phyloP scores from a whole-genome alignment of 2,329 filamentous ascomycete genomes.

The Colletotrichum nymphaeae region DNA sequence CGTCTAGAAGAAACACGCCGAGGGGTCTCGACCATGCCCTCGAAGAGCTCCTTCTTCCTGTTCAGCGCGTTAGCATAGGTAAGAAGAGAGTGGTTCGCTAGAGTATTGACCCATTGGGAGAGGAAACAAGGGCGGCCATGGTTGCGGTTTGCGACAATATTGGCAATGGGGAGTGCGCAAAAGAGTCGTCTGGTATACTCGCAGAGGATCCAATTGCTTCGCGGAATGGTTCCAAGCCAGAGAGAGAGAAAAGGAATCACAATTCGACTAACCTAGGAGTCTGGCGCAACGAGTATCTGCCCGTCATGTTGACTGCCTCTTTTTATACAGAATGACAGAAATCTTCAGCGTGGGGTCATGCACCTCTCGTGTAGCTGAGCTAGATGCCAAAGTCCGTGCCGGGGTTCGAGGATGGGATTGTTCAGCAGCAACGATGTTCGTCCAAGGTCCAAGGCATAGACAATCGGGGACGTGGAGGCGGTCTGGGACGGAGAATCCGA shows the following conservation, averaged over 20 bases:
- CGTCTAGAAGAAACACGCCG: slow-evolving; percentile 58
- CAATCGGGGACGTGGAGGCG: slow-evolving; percentile 4
- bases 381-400: slow-evolving; percentile 17
- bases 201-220: slow-evolving; percentile 1
- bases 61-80: slow-evolving; percentile 7
- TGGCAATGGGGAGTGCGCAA: background rate
- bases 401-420: slow-evolving; percentile 15
- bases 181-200: background rate
- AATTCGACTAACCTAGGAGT: slow-evolving; percentile 48
- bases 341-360: slow-evolving; percentile 29
- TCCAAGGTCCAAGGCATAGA: slow-evolving; percentile 16
- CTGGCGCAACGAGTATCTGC: slow-evolving; percentile 51
- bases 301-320: slow-evolving; percentile 45
- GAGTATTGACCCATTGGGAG: slow-evolving; percentile 3
- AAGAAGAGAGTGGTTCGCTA: background rate
- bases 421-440: background rate
- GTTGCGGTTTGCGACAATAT: slow-evolving; percentile 3
- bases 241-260: background rate
- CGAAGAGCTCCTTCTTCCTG: slow-evolving; percentile 71
- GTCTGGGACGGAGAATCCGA: slow-evolving; percentile 25
- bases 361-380: slow-evolving; percentile 35
- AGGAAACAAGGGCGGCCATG: background rate
- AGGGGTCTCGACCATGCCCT: slow-evolving; percentile 71
- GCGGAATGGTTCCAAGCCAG: slow-evolving; percentile 9
- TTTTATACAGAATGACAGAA: slow-evolving; percentile 25